Evolutionary conservation across 2,329 filamentous ascomycete genomes (phyloP), one percentile per base, ranked within the genome.

Genomic region (Microdochium bolleyi): DNA sequence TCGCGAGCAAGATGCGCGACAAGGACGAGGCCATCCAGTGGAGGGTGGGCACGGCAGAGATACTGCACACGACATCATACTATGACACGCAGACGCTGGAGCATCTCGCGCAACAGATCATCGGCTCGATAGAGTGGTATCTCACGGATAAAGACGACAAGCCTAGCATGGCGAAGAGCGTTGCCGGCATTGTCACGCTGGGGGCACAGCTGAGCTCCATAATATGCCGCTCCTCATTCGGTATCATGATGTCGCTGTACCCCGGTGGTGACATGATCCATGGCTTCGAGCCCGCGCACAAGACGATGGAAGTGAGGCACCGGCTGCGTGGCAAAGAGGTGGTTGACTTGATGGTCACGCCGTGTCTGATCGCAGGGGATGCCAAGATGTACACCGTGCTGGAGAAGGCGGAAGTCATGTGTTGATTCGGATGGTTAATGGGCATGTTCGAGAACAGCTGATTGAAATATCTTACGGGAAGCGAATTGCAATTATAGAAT

Each of bases 331-430:
- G 41, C 14, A 22, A 21, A 22, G 19, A 11, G 13, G 25, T 57
- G 2, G 64, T 66, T 24, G 62, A 64, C 50, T 50, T 66, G 49
- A 63, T 66, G 57, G 49, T 64, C 10, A 60, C 64, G 24, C 64
- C 64, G 3, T 59, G 58, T 34, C 58, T 66, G 1, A 51, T 66
- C 2, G 61, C 61, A 53, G 58, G 57, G 48, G 60, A 62, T 1
- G 49, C 16, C 5, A 57, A 60, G 4, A 50, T 49, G 2, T 65
- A 63, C 53, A 46, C 52, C 11, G 54, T 64, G 16, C 49, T 64
- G 1, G 58, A 58, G 44, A 66, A 65, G 56, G 62, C 64, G 10
- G 62, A 64, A 24, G 61, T 66, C 22, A 56, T 62, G 30, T 63
- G 60, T 48, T 64, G 50, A 60, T 38, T 22, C 41, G 21, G 25